These are phyloP conservation scores for Barnettozyma sucrosica DNA, from an alignment of 805 yeast genomes.

Conservation along the genomic window DNA sequence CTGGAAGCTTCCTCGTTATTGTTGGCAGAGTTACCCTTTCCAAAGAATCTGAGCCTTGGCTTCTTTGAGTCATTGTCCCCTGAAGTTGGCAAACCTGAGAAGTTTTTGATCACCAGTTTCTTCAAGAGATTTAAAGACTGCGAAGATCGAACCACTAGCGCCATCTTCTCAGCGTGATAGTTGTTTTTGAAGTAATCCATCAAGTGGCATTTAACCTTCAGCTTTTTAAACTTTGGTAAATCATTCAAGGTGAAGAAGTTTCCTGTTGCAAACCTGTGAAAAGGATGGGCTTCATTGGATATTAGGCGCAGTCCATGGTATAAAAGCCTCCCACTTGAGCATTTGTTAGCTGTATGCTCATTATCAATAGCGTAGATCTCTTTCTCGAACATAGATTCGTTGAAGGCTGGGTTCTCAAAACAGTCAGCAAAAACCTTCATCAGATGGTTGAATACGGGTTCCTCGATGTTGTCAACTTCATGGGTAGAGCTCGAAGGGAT, in stretches of 20 bases:
- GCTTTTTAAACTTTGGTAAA: slow-evolving; percentile 28
- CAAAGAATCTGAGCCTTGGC: slow-evolving; percentile 8
- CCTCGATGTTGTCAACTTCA: slow-evolving; percentile 11
- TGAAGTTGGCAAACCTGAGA: slow-evolving; percentile 30
- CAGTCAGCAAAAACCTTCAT: slow-evolving; percentile 46
- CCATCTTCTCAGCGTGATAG: slow-evolving; percentile 45
- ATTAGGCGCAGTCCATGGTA: slow-evolving; percentile 55
- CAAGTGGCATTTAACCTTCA: slow-evolving; percentile 34
- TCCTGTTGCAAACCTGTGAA: not conserved
- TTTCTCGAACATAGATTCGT: slow-evolving; percentile 33
- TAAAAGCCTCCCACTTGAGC: slow-evolving; percentile 38
- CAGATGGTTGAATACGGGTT: slow-evolving; percentile 39
- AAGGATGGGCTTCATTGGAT: slow-evolving; percentile 34
- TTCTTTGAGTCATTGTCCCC: slow-evolving; percentile 3
- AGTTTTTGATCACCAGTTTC: slow-evolving; percentile 42
- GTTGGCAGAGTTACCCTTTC: not conserved
- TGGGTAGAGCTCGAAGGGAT: slow-evolving; percentile 39
- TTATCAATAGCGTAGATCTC: slow-evolving; percentile 60
- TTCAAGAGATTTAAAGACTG: slow-evolving; percentile 55
- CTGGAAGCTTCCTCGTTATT: not conserved
- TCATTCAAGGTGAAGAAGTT: slow-evolving; percentile 11
- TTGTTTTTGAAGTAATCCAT: slow-evolving; percentile 34
- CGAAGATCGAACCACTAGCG: slow-evolving; percentile 58
- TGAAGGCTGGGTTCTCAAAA: slow-evolving; percentile 47
- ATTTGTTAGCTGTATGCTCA: slow-evolving; percentile 56